These are phyloP conservation scores for Linnemannia schmuckeri DNA, from an alignment of 192 early-diverging fungal species.

Conservation along the genomic window DNA sequence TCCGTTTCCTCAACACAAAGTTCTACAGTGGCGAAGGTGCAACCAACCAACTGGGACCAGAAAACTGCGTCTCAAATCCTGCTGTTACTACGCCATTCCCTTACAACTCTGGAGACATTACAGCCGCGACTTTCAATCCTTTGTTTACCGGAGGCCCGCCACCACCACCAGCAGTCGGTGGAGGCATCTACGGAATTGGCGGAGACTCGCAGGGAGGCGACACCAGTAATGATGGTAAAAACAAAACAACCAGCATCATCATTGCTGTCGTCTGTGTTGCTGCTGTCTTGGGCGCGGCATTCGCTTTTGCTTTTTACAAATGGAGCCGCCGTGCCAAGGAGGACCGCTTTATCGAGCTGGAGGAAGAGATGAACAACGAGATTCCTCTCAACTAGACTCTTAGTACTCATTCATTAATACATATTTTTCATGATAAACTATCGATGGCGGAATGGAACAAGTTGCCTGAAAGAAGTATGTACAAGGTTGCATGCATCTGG, in stretches of 20 bases:
- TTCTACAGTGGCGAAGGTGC: constrained; percentile 11
- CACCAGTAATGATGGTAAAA: not conserved
- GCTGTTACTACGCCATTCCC: no score
- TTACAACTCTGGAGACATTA: constrained; percentile 19
- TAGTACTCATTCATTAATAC: not conserved
- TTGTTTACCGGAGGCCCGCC: not conserved
- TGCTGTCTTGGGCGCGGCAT: constrained; percentile 27
- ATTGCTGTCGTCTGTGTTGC: constrained; percentile 36
- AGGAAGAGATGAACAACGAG: constrained; percentile 58
- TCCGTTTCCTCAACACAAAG: constrained; percentile 52
- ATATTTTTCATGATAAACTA: not conserved
- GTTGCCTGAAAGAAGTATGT: not conserved
- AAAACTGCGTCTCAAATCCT: not conserved
- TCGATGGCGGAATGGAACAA: not conserved
- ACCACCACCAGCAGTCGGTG: constrained; percentile 12
- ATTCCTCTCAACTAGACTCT: constrained; percentile 33
- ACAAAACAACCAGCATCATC: constrained; percentile 22
- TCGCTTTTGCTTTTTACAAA: constrained; percentile 54
- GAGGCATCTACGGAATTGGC: constrained; percentile 13
- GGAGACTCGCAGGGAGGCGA: not conserved
- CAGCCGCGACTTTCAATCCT: not conserved
- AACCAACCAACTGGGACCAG: not conserved
- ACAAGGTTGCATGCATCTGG: no score
- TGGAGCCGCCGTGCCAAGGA: constrained; percentile 55
- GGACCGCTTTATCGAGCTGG: constrained; percentile 52